Percentiles rank a stretch among this genome's conserved stretches.
Conservation (phyloP, 2,329 filamentous ascomycete species). For the Scytalidium sp. region DNA sequence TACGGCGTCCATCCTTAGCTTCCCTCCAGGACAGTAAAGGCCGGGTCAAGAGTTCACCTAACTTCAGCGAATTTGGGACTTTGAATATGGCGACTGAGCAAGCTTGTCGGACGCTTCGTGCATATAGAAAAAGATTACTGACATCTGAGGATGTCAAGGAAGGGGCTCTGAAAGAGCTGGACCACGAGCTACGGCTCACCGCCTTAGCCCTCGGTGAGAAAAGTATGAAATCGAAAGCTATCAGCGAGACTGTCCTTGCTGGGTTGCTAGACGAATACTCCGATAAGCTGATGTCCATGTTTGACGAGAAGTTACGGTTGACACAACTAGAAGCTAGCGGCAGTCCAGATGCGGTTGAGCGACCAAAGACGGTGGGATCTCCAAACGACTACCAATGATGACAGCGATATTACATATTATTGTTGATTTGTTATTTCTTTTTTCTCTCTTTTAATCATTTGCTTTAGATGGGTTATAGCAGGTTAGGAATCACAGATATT, state of each 20-base stretch:
- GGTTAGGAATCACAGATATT: neutral
- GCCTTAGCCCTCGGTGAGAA: constrained; percentile 49
- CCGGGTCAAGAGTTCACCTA: constrained; percentile 44
- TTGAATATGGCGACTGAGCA: constrained; percentile 64
- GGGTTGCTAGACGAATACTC: constrained; percentile 74
- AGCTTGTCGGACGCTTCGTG: constrained; percentile 57
- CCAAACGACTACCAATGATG: neutral
- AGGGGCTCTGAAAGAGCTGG: constrained; percentile 58
- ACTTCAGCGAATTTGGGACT: constrained; percentile 46
- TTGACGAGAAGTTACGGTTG: constrained; percentile 68
- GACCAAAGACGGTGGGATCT: constrained; percentile 23
- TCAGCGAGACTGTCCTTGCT: constrained; percentile 57
- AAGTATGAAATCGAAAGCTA: constrained; percentile 35
- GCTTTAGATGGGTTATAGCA: neutral
- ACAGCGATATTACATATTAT: neutral
- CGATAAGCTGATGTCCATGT: constrained; percentile 65
- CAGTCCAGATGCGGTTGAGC: constrained; percentile 5
- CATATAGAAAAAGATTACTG: constrained; percentile 61
- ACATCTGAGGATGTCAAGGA: constrained; percentile 53
- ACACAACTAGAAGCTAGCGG: constrained; percentile 20
- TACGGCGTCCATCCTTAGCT: constrained; percentile 52
- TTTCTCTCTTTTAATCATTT: neutral
- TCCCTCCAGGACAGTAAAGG: constrained; percentile 40
- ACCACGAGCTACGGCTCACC: constrained; percentile 62
- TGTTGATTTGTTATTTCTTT: neutral